phyloP scores from a whole-genome alignment of 192 early-diverging fungal species.

The Backusella mclennaniae region DNA sequence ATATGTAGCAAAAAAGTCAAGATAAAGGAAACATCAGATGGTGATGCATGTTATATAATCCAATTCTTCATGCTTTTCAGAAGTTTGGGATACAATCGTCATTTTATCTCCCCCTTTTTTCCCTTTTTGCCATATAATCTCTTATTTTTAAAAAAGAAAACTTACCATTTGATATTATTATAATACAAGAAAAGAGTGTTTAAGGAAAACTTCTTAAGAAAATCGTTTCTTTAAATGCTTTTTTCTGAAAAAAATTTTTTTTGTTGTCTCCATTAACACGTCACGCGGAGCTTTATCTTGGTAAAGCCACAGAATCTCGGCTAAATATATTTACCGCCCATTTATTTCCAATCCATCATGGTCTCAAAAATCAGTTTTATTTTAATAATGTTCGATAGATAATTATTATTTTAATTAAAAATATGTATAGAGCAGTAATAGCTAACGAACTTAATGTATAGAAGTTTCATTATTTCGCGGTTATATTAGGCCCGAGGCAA shows the following conservation, averaged over 20 bases:
- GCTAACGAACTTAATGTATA: no score
- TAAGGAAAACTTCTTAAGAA: neutral
- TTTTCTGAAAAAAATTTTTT: neutral
- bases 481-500: no score
- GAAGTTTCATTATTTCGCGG: no score
- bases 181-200: neutral
- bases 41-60: conserved; percentile 28
- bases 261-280: neutral
- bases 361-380: neutral
- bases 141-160: neutral
- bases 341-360: neutral
- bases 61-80: conserved; percentile 20
- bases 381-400: no score
- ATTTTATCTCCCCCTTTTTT: neutral
- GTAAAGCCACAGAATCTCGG: neutral
- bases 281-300: neutral
- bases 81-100: conserved; percentile 17
- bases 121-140: neutral
- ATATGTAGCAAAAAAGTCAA: neutral
- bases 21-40: conserved; percentile 16
- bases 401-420: no score
- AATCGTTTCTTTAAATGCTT: conserved; percentile 1
- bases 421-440: no score
- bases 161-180: neutral
- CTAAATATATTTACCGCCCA: neutral